Evolutionary conservation across 495 filamentous ascomycete species (phyloP).

Genomic region (Aspergillus hancockii): DNA sequence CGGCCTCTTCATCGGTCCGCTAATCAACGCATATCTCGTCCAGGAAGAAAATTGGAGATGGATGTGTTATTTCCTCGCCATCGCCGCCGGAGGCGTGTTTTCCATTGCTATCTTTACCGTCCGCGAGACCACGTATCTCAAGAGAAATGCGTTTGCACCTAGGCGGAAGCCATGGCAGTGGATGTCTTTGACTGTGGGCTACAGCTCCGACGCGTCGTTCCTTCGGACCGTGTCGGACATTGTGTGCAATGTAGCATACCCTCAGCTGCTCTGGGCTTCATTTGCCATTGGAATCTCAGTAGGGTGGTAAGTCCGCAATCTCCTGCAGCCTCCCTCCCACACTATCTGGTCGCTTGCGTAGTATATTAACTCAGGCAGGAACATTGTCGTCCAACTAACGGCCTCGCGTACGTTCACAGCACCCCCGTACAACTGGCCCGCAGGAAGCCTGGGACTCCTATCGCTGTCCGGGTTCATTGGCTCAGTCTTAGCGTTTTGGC

Average conservation of each 20-base stretch:
- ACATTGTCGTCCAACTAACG: slow-evolving; percentile 36
- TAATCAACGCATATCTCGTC: slow-evolving; percentile 35
- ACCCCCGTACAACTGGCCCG: slow-evolving; percentile 32
- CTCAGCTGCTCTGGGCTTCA: slow-evolving; percentile 33
- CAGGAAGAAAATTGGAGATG: slow-evolving; percentile 34
- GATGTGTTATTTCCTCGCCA: slow-evolving; percentile 35
- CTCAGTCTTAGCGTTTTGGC: slow-evolving; percentile 31
- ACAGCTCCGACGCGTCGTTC: slow-evolving; percentile 30
- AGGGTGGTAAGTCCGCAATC: slow-evolving; percentile 24
- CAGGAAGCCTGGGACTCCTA: slow-evolving; percentile 29
- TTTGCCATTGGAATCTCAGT: slow-evolving; percentile 32
- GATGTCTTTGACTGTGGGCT: slow-evolving; percentile 30
- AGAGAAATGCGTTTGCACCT: not conserved
- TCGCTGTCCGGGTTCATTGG: slow-evolving; percentile 35
- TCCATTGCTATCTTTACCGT: slow-evolving; percentile 28
- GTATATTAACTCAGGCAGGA: slow-evolving; percentile 21
- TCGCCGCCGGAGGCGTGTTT: slow-evolving; percentile 22
- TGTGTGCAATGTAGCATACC: slow-evolving; percentile 26
- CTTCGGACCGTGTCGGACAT: slow-evolving; percentile 24
- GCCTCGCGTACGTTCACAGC: slow-evolving; percentile 31
- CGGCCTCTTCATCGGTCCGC: slow-evolving; percentile 33
- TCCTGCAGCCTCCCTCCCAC: not conserved
- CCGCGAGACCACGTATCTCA: slow-evolving; percentile 30
- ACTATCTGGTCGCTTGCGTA: not conserved
- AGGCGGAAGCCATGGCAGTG: slow-evolving; percentile 24